A percentile compares a stretch with the other conserved stretches of the same genome.
phyloP scores from a whole-genome alignment of 106 monocot species.

The Cymbidium sinense region DNA sequence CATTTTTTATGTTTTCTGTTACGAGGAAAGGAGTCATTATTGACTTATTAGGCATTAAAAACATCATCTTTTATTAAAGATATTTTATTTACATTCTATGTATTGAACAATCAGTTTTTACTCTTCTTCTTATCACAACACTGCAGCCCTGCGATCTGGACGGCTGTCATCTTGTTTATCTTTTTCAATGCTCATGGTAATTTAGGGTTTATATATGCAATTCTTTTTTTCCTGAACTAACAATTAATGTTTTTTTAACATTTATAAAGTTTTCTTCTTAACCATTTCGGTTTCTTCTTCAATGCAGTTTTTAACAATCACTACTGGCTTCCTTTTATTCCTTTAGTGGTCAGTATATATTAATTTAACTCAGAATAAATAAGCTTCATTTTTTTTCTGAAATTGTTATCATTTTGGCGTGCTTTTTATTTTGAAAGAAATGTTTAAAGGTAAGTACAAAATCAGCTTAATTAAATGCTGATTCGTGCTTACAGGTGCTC shows the following conservation, averaged over 20 bases:
- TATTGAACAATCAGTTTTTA: background rate
- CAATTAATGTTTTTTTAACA: background rate
- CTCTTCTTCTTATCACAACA: background rate
- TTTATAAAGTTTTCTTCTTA: background rate
- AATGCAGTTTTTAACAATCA: conserved; percentile 34
- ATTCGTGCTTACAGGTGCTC: conserved; percentile 36
- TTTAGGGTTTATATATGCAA: background rate
- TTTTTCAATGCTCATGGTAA: conserved; percentile 45
- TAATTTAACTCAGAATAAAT: background rate
- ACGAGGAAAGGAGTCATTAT: too few species aligned
- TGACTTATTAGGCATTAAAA: too few species aligned
- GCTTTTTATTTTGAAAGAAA: background rate
- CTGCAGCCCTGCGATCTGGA: conserved; percentile 40
- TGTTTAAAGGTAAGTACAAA: background rate
- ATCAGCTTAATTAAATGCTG: background rate
- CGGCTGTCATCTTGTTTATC: conserved; percentile 29
- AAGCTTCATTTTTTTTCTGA: too few species aligned
- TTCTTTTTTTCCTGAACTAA: background rate
- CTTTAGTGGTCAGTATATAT: conserved; percentile 27
- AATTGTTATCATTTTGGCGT: background rate
- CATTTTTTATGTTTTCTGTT: too few species aligned
- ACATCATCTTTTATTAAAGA: too few species aligned
- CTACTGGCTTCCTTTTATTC: conserved; percentile 43
- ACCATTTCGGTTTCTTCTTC: background rate
- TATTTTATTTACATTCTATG: background rate